Evolutionary conservation across 2,329 filamentous ascomycete genomes (phyloP), one percentile per base, ranked within the genome.

Genomic region (Claviceps sp.): DNA sequence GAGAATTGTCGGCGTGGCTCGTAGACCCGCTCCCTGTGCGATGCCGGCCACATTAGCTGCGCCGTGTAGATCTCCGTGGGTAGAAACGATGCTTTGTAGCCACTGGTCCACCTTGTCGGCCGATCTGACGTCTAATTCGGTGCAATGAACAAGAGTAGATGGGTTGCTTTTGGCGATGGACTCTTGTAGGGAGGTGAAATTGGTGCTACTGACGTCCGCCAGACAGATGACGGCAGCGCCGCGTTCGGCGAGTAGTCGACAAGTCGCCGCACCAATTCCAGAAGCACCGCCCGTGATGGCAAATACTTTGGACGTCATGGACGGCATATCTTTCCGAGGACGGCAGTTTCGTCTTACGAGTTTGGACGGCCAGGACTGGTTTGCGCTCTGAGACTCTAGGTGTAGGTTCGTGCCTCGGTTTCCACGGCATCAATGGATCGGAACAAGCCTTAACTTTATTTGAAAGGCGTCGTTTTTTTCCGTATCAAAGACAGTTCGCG

Each of bases 281-380:
- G 49, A 50, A 20, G 49, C 49, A 24, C 49, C 49, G 14, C 49
- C 49, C 26, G 49, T 50, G 18, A 50, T 14, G 30, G 49, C 49
- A 6, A 50, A 38, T 9, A 50, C 46, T 14, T 38, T 46, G 42
- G 34, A 40, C 3, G 37, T 41, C 5, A 48, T 38, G 22, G 37
- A 34, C n/a, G 47, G 9, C 47, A 48, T 48, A 37, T 48, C 20
- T 40, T 11, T 34, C 9, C 1, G 8, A 34, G 7, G 26, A 3
- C 7, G 26, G 26, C 26, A 7, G 5, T 26, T 26, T 26, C 5
- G 24, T 26, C 24, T 26, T 26, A 30, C 30, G 9, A 34, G 30
- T 34, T 34, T 34, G 9, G 30, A 34, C 8, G 26, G n/a, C 37
- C n/a, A 22, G 16, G 7, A 18, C 30, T 18, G 30, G 9, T 20